Conservation (phyloP, 176 grass and related monocot genomes). For the Oryza glumipatula region DNA sequence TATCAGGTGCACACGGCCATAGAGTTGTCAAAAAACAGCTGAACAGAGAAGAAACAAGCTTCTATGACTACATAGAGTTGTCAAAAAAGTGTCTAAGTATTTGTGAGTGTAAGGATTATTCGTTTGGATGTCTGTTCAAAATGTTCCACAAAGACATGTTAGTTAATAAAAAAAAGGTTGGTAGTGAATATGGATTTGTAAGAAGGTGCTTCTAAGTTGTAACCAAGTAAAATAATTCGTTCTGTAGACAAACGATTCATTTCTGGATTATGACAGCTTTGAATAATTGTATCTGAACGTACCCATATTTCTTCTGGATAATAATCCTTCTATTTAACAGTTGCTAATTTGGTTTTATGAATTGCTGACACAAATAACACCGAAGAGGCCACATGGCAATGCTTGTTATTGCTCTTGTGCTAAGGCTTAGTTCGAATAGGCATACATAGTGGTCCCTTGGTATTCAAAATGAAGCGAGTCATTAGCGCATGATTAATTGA, state of each 20-base stretch:
- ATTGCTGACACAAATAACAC: neutral
- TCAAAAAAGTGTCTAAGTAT: neutral
- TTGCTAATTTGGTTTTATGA: constrained; percentile 10
- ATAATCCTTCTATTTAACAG: neutral
- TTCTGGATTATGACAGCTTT: neutral
- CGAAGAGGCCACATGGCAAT: neutral
- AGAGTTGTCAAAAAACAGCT: neutral
- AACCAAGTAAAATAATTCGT: neutral
- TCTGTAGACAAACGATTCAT: neutral
- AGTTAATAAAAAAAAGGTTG: neutral
- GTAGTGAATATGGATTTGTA: neutral
- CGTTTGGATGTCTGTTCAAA: neutral
- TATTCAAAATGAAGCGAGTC: no score
- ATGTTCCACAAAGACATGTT: neutral
- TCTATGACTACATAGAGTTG: neutral
- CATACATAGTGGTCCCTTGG: no score
- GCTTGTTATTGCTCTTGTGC: neutral
- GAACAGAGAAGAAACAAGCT: neutral
- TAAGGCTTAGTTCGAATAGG: neutral
- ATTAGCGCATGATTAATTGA: no score
- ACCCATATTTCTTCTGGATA: constrained; percentile 10
- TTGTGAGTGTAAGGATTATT: neutral
- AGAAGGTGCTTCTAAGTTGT: neutral
- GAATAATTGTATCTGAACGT: constrained; percentile 1
- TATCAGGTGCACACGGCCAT: no score